Evolutionary conservation across 805 yeast genomes (phyloP), one percentile per base, ranked within the genome.

Genomic region (Kodamaea jinghongensis): DNA sequence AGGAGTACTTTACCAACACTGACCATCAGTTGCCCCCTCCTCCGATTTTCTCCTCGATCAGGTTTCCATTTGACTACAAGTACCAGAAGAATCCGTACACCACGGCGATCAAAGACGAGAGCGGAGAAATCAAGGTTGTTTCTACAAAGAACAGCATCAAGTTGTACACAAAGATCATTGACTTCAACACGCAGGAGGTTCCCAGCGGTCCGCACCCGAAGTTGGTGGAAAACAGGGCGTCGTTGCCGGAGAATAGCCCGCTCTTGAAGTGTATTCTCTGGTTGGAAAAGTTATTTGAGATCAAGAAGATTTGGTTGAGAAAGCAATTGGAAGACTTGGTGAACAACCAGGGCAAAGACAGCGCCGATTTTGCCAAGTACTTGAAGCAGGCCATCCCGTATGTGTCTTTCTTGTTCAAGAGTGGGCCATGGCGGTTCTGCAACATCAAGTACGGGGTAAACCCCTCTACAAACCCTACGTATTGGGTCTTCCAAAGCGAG

Each of bases 361-460:
- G 86, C 0, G 54, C 58, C 45, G 68, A 51, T 41, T 65, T 59
- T 47, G 64, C 60, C 50, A 58, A 59, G 53, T 78, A 54, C 47
- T 54, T 91, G 31, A 81, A 84, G 50, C 81, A 76, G 46, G 95
- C 96, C 0, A 59, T 93, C 36, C 96, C 98, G 0, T 83, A 86
- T 56, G 84, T 88, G 0, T 75, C 96, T 0, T 93, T 80, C 56
- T 75, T 87, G 30, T 85, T 81, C 56, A 79, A 84, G 27, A 85
- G 84, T 53, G 99, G 99, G 0, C 99, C 98, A 0, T 93, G 96
- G 96, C 74, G 98, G 51, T 88, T 87, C 44, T 78, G 93, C 8
- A 88, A 83, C 56, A 80, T 89, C 32, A 75, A 68, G 48, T 79
- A 81, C 49, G 97, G 96, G 1, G 70, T 81, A 28, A 86, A 91